Base-by-base conservation (phyloP, 495 filamentous ascomycete genomes). In the Copromyces sp. region DNA sequence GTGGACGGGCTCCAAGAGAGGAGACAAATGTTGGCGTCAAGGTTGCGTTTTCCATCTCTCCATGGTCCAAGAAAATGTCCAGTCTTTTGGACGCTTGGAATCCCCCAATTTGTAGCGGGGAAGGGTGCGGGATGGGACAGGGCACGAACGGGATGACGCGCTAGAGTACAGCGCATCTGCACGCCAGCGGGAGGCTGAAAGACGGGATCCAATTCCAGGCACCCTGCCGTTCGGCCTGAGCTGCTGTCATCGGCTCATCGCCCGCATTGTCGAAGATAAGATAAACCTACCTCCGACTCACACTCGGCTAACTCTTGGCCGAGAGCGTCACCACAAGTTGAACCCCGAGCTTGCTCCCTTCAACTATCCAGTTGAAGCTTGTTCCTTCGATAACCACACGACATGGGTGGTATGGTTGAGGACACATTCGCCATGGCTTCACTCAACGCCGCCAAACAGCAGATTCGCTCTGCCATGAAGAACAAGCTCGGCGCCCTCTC, bases 381-480 rank as follows among this genome's bases (percentile, higher is more conserved):
- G 8, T n/a, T 12, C n/a, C 0, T 24, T 14, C 4, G 5, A 11
- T 24, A 29, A 24, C 29, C 24, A 59, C 47, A 35, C 3, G 14
- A 65, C 12, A 65, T 65, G 53, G 17, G 29, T 65, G 53, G 29
- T 17, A 73, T 73, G 71, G 75, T 68, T 11, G 75, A 73, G 32
- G 71, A 70, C 11, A 17, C 70, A 9, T 37, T 39, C 44, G 70
- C 68, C 6, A 81, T 80, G 78, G 78, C 79, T 42, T 73, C 80
- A 2, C 76, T 81, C 71, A 73, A 75, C 73, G 81, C 84, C 45
- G 89, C 90, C 37, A 97, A 97, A 83, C 89, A 90, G 76, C 90
- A 93, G 71, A 82, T 95, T 70, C 88, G 93, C 61, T 84, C 86
- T 65, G 81, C 84, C 61, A 91, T 95, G 84, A 92, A 90, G 73